These are phyloP conservation scores for Rubroshorea leprosula DNA, from an alignment of 345 rosid species.

Conservation along the genomic window DNA sequence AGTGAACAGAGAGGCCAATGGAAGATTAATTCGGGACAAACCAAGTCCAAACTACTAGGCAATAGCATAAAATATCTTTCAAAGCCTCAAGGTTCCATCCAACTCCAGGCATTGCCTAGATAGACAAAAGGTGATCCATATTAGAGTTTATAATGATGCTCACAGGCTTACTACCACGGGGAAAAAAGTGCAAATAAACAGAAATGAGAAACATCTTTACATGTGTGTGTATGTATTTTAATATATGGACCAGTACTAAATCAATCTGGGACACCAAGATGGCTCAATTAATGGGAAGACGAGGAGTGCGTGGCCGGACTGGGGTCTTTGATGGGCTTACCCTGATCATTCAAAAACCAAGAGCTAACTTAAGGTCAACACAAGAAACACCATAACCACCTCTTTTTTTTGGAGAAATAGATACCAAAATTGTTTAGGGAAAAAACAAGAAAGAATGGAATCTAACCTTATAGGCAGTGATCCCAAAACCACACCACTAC, in stretches of 20 bases:
- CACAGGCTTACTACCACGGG: conserved; percentile 12
- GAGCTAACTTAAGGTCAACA: neutral
- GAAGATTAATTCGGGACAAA: neutral
- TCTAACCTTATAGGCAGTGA: conserved; percentile 79
- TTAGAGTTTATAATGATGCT: conserved; percentile 7
- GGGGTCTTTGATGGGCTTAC: conserved; percentile 99
- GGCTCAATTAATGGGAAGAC: conserved; percentile 56
- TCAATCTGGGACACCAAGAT: conserved; percentile 12
- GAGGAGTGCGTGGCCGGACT: conserved; percentile 86
- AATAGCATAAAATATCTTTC: conserved; percentile 20
- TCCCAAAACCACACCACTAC: conserved; percentile 91
- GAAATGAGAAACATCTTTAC: conserved; percentile 32
- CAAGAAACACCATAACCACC: neutral
- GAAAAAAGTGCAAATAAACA: conserved; percentile 14
- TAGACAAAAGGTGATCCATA: conserved; percentile 26
- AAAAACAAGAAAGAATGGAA: conserved; percentile 6
- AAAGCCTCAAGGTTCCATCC: conserved; percentile 33
- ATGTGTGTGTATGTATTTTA: conserved; percentile 25
- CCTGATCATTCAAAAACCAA: conserved; percentile 35
- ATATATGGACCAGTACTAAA: conserved; percentile 22
- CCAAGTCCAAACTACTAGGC: conserved; percentile 5
- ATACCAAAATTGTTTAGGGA: neutral
- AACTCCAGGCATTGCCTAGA: conserved; percentile 30
- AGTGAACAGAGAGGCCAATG: too few species aligned
- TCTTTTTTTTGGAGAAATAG: neutral